These are phyloP conservation scores for Trichoderma orchidacearum DNA, from an alignment of 495 filamentous ascomycete species.

Conservation along the genomic window DNA sequence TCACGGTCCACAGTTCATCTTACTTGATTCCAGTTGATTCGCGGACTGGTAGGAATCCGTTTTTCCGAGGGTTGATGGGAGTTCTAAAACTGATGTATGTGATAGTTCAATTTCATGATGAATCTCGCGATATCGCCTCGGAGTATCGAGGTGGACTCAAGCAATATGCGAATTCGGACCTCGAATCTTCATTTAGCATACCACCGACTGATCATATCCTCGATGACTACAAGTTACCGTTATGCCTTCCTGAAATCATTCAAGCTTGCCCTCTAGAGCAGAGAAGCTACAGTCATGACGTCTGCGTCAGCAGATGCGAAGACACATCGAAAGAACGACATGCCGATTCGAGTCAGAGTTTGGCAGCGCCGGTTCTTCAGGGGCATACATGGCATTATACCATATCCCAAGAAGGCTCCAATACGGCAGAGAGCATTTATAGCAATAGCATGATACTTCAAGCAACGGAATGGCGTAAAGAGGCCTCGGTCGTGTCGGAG, in stretches of 20 bases:
- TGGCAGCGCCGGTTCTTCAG: too few relatives aligned
- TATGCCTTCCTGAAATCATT: too few relatives aligned
- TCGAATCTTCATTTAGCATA: too few relatives aligned
- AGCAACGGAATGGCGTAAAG: neutral
- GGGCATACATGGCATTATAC: neutral
- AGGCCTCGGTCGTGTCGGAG: neutral
- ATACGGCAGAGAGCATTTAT: neutral
- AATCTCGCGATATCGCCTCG: constrained; percentile 81
- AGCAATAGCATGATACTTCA: neutral
- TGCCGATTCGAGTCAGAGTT: too few relatives aligned
- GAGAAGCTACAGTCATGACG: too few relatives aligned
- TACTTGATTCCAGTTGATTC: constrained; percentile 29
- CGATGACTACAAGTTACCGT: too few relatives aligned
- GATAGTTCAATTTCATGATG: constrained; percentile 63
- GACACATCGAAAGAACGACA: too few relatives aligned
- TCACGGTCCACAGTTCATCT: constrained; percentile 56
- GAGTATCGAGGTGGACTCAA: constrained; percentile 77
- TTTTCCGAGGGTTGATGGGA: too few relatives aligned
- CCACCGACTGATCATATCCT: neutral
- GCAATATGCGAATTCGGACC: constrained; percentile 51
- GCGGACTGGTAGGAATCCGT: neutral
- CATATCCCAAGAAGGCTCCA: neutral
- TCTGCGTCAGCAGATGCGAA: too few relatives aligned
- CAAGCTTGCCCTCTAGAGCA: too few relatives aligned
- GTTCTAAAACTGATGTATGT: neutral